Evolutionary conservation across 2,329 filamentous ascomycete species (phyloP), one percentile per base, ranked within the genome.

Genomic region (Colletotrichum siamense): DNA sequence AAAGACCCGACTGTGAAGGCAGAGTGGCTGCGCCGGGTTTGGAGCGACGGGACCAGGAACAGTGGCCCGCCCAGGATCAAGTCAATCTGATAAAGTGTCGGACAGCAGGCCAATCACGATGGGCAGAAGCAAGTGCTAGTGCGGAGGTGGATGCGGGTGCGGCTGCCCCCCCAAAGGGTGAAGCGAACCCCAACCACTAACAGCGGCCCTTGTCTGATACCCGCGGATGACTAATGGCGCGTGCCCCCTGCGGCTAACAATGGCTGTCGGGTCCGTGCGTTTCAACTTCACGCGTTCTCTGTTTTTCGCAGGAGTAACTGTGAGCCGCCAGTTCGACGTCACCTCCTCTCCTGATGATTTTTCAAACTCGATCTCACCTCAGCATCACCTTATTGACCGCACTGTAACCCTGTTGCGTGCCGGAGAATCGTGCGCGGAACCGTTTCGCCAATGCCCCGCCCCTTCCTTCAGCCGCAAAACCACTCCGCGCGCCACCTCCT

Each of bases 241-340:
- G 59, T 61, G 59, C 59, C 30, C 68, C 74, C 71, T 75, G 77
- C 76, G 70, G 71, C 71, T 72, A 67, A 73, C 57, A 71, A 67
- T 73, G 71, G 73, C 22, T 57, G 34, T 15, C 28, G 28, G 81
- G 82, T 71, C 82, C 82, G 83, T 83, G 82, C 83, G 76, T 78
- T 78, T 75, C 79, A 78, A 85, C 85, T 83, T 85, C 84, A 85
- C 85, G 85, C 85, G 85, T 85, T 82, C 79, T 81, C 82, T 85
- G 83, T 85, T 85, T 85, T 86, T 84, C 82, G 79, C 80, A 81
- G 79, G 78, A 75, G 76, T 57, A 72, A 69, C 71, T 70, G 67
- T 62, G 80, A 82, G 80, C 81, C 80, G 80, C 79, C 78, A 78
- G 79, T 75, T 76, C 79, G 81, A 85, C 83, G 80, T 84, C 83